Percentiles rank a stretch among this genome's conserved stretches.
Conservation (phyloP, 257 asterid species). For the Gentiana straminea region DNA sequence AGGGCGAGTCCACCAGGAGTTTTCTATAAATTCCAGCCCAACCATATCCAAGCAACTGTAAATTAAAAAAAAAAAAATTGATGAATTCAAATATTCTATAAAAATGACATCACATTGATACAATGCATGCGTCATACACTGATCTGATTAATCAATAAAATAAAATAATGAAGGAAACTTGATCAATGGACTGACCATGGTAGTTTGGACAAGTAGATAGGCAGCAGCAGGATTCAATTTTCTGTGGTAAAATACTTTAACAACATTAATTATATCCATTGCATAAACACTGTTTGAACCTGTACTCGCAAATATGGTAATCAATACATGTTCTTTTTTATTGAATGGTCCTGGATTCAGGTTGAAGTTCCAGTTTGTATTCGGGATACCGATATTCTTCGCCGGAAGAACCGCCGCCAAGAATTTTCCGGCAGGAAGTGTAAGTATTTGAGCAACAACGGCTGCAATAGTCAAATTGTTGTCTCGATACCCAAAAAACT, state of each 20-base stretch:
- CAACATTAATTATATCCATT: constrained; percentile 28
- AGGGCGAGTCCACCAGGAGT: constrained; percentile 51
- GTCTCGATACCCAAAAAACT: constrained; percentile 47
- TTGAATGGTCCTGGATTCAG: constrained; percentile 61
- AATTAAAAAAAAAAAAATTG: neutral
- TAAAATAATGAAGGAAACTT: neutral
- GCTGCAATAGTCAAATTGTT: constrained; percentile 22
- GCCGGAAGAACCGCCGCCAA: constrained; percentile 43
- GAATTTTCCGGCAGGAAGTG: constrained; percentile 44
- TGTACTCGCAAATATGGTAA: constrained; percentile 50
- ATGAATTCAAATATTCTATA: neutral
- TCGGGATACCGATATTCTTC: constrained; percentile 23
- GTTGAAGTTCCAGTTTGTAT: constrained; percentile 29
- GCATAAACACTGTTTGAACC: constrained; percentile 52
- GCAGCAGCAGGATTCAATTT: constrained; percentile 31
- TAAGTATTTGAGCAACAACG: constrained; percentile 40
- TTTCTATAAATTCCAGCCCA: constrained; percentile 68
- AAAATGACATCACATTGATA: neutral
- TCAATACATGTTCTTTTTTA: constrained; percentile 57
- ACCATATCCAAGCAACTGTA: constrained; percentile 66
- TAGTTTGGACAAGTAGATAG: constrained; percentile 39
- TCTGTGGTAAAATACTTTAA: constrained; percentile 50
- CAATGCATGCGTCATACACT: neutral
- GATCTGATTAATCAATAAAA: neutral
- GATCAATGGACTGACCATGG: constrained; percentile 32